These are phyloP conservation scores for Russula vinacea DNA, from an alignment of 768 basidiomycete species.

Conservation along the genomic window DNA sequence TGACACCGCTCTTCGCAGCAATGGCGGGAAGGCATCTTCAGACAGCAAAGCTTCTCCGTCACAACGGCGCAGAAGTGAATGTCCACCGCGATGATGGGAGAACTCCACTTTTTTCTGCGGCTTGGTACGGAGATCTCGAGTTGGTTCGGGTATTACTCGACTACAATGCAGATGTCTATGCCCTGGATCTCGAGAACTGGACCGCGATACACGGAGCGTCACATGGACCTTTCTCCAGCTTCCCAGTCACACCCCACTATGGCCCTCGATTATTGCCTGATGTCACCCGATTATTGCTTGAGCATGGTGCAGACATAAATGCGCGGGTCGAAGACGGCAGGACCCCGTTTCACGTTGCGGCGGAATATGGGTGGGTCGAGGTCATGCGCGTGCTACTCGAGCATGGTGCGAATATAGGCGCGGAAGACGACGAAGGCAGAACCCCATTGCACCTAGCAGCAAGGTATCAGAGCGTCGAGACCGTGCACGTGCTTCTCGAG, in stretches of 20 bases:
- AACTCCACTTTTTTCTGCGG: background rate
- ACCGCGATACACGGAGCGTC: background rate
- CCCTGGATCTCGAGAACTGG: background rate
- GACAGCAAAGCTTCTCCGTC: background rate
- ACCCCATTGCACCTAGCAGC: background rate
- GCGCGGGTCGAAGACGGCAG: background rate
- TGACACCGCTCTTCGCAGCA: background rate
- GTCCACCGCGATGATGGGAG: rapidly evolving
- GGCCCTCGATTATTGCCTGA: background rate
- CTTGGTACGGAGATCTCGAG: background rate
- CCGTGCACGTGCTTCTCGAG: too few relatives aligned
- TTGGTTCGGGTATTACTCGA: background rate
- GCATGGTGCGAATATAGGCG: background rate
- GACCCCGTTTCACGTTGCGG: background rate
- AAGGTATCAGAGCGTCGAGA: too few relatives aligned
- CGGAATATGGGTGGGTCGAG: background rate
- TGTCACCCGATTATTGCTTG: background rate
- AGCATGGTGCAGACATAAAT: background rate
- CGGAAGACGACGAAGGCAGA: background rate
- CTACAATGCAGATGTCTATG: background rate
- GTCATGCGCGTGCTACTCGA: background rate
- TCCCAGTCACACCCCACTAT: background rate
- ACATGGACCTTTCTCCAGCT: background rate
- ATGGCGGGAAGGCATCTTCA: background rate
- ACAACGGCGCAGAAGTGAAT: background rate